These are phyloP conservation scores for Sporothrix brasiliensis DNA, from an alignment of 2,329 filamentous ascomycete genomes.

Conservation along the genomic window DNA sequence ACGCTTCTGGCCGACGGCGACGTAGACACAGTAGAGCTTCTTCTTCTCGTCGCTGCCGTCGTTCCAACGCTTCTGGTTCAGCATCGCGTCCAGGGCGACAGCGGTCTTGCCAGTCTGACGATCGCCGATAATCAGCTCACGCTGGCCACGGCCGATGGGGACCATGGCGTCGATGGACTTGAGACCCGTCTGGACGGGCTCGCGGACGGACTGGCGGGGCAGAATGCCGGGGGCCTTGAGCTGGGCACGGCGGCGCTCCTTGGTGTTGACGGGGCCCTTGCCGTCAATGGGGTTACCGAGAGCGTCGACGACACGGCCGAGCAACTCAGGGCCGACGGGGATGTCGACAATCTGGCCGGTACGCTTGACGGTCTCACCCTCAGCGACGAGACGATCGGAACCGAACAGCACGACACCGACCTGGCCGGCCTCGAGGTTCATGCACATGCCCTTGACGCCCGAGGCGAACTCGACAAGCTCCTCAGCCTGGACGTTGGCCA, in stretches of 20 bases:
- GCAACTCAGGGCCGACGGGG: slow-evolving; percentile 86
- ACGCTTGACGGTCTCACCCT: slow-evolving; percentile 99
- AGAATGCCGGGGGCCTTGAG: slow-evolving; percentile 99
- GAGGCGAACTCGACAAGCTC: slow-evolving; percentile 99
- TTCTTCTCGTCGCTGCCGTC: slow-evolving; percentile 79
- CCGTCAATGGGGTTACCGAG: slow-evolving; percentile 99
- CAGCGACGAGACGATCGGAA: slow-evolving; percentile 99
- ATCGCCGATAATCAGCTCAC: slow-evolving; percentile 99
- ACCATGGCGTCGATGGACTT: slow-evolving; percentile 99
- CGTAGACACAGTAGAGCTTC: slow-evolving; percentile 99
- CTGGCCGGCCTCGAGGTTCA: slow-evolving; percentile 99
- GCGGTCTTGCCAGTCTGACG: slow-evolving; percentile 99
- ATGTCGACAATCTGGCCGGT: slow-evolving; percentile 99
- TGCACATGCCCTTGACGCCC: slow-evolving; percentile 99
- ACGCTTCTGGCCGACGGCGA: slow-evolving; percentile 98
- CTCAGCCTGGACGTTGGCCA: slow-evolving; percentile 99
- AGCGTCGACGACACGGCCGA: slow-evolving; percentile 97
- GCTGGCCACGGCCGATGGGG: slow-evolving; percentile 98
- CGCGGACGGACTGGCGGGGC: slow-evolving; percentile 93
- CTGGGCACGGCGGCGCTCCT: slow-evolving; percentile 92
- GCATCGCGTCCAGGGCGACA: slow-evolving; percentile 94
- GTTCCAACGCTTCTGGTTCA: slow-evolving; percentile 99
- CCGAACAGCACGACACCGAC: slow-evolving; percentile 99
- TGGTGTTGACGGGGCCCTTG: slow-evolving; percentile 95
- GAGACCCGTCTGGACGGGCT: slow-evolving; percentile 98